Evolutionary conservation across 352 stramenopile genomes (phyloP).

Genomic region (Phytophthora litchii): DNA sequence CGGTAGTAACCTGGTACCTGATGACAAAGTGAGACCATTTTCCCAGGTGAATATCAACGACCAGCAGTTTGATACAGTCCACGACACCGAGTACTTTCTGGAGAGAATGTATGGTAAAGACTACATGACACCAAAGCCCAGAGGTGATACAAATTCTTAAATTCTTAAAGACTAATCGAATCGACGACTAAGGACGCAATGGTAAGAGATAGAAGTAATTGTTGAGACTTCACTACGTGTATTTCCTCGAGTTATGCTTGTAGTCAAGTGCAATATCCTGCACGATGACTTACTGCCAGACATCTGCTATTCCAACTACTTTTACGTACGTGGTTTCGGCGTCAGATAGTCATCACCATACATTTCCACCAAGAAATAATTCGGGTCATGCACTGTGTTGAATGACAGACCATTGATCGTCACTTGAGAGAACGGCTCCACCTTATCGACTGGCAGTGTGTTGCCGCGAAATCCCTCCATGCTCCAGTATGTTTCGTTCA

Average conservation of each 20-base stretch:
- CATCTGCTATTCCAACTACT: not conserved
- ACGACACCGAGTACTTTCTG: slow-evolving; percentile 38
- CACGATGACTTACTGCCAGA: no score
- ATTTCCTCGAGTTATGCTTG: not conserved
- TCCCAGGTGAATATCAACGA: slow-evolving; percentile 30
- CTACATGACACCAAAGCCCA: slow-evolving; percentile 37
- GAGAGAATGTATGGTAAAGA: slow-evolving; percentile 35
- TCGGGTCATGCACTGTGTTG: slow-evolving; percentile 41
- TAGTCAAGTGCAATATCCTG: no score
- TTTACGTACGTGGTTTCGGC: slow-evolving; percentile 23
- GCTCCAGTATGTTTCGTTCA: slow-evolving; percentile 14
- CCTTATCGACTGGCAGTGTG: slow-evolving; percentile 20
- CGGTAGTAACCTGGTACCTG: slow-evolving; percentile 13
- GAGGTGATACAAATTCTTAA: not conserved
- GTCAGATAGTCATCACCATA: slow-evolving; percentile 46
- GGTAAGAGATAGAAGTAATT: not conserved
- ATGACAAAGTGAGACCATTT: slow-evolving; percentile 32
- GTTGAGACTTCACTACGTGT: not conserved
- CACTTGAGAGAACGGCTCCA: slow-evolving; percentile 36
- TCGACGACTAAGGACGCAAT: not conserved
- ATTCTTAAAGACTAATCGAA: not conserved
- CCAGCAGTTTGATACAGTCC: slow-evolving; percentile 36
- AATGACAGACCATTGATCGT: slow-evolving; percentile 40
- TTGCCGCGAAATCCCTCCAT: slow-evolving; percentile 27
- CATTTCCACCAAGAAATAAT: slow-evolving; percentile 41